Percentiles rank a stretch among this genome's conserved stretches.
Evolutionary conservation across 768 basidiomycete genomes (phyloP).

Genomic region (Lactifluus echinatus): DNA sequence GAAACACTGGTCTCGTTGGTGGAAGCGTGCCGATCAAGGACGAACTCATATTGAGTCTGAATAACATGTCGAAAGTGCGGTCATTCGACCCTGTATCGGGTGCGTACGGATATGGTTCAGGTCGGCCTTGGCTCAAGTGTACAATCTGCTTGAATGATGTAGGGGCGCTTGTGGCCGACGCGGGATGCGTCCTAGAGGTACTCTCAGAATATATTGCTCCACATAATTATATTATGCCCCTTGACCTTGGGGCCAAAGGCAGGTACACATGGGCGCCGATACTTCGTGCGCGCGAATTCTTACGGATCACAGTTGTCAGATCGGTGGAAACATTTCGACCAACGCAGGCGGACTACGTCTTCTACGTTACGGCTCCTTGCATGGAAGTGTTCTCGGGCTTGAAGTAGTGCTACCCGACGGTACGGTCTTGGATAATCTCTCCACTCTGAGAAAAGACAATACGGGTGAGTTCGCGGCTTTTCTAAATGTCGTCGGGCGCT

Average conservation of each 20-base stretch:
- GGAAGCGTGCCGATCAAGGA: conserved; percentile 85
- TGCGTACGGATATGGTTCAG: conserved; percentile 25
- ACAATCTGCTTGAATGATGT: conserved; percentile 1
- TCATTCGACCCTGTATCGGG: conserved; percentile 81
- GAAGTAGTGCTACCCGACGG: conserved; percentile 96
- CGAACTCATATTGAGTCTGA: conserved; percentile 79
- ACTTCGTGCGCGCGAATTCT: not conserved
- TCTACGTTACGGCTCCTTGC: conserved; percentile 88
- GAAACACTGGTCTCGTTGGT: conserved; percentile 96
- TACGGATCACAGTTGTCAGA: conserved; percentile 67
- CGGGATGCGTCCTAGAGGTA: conserved; percentile 86
- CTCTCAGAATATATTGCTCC: conserved; percentile 81
- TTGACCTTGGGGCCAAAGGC: conserved; percentile 93
- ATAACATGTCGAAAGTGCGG: conserved; percentile 74
- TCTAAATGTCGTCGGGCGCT: not conserved
- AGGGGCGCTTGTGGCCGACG: conserved; percentile 90
- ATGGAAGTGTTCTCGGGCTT: conserved; percentile 89
- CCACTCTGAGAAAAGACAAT: conserved; percentile 93
- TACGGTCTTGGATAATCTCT: conserved; percentile 79
- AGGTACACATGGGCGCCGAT: conserved; percentile 42
- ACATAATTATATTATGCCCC: conserved; percentile 90
- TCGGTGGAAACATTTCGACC: conserved; percentile 94
- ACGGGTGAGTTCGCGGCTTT: conserved; percentile 51
- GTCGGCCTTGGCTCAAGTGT: conserved; percentile 4
- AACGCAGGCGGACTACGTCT: conserved; percentile 97